phyloP scores from a whole-genome alignment of 495 filamentous ascomycete species.

The Zalerion maritima region DNA sequence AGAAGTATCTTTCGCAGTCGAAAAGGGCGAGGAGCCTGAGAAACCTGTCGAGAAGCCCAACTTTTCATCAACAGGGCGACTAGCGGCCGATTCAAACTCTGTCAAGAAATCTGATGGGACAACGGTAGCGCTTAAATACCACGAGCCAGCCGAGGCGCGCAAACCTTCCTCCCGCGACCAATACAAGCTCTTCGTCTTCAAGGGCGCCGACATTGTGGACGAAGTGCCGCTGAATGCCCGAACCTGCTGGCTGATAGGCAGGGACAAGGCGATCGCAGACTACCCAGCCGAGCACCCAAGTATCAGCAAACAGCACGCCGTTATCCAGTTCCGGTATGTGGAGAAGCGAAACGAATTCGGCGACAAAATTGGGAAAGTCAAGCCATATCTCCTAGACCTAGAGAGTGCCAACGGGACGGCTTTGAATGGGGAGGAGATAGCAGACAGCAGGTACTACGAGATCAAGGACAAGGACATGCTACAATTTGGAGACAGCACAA shows the following conservation, averaged over 20 bases:
- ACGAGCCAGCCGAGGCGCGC: conserved; percentile 85
- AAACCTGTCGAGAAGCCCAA: conserved; percentile 81
- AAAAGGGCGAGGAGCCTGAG: conserved; percentile 31
- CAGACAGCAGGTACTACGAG: conserved; percentile 68
- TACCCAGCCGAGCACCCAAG: conserved; percentile 79
- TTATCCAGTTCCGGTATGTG: conserved; percentile 79
- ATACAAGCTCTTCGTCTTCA: conserved; percentile 93
- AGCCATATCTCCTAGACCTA: conserved; percentile 83
- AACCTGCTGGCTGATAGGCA: conserved; percentile 81
- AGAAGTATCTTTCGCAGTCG: conserved; percentile 47
- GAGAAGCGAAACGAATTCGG: conserved; percentile 76
- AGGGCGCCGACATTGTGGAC: conserved; percentile 61
- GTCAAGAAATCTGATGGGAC: conserved; percentile 51
- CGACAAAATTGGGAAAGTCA: conserved; percentile 65
- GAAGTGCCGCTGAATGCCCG: conserved; percentile 59
- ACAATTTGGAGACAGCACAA: conserved; percentile 70
- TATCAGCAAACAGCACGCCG: conserved; percentile 87
- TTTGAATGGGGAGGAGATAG: conserved; percentile 61
- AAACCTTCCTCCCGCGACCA: conserved; percentile 63
- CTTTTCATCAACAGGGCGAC: conserved; percentile 60
- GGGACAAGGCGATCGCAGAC: conserved; percentile 69
- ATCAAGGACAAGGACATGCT: conserved; percentile 78
- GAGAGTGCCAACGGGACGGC: conserved; percentile 86
- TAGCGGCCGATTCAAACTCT: conserved; percentile 82
- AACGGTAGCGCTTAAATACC: conserved; percentile 75